phyloP scores from a whole-genome alignment of 768 basidiomycete genomes.

The Russula foetens region DNA sequence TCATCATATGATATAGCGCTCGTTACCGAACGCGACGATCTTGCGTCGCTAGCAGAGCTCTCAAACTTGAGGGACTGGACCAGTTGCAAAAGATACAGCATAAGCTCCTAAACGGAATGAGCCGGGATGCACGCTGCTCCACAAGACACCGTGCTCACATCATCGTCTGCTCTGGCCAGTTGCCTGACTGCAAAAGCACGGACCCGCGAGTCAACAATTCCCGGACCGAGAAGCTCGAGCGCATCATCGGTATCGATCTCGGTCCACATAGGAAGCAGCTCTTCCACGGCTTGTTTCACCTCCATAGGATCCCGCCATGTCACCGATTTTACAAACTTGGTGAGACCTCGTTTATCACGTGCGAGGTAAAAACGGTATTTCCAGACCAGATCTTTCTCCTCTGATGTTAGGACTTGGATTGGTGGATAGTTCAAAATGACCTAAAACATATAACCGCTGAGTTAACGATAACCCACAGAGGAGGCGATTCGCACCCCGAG shows the following conservation, averaged over 20 bases:
- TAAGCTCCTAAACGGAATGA: constrained; percentile 59
- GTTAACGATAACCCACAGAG: background rate
- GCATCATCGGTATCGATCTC: constrained; percentile 97
- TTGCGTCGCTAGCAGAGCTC: constrained; percentile 66
- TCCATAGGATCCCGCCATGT: constrained; percentile 96
- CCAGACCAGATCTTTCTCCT: constrained; percentile 97
- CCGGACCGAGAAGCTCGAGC: constrained; percentile 86
- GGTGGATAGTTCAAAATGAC: constrained; percentile 89
- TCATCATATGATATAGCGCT: constrained; percentile 83
- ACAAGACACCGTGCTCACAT: constrained; percentile 43
- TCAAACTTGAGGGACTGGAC: constrained; percentile 99
- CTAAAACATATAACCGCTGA: constrained; percentile 32
- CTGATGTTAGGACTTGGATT: constrained; percentile 73
- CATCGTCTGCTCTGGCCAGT: constrained; percentile 86
- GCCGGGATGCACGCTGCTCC: background rate
- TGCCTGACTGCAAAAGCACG: constrained; percentile 91
- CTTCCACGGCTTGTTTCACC: constrained; percentile 96
- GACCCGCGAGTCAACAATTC: constrained; percentile 84
- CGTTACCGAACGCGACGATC: constrained; percentile 62
- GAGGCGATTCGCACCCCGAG: constrained; percentile 58
- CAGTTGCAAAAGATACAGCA: constrained; percentile 88
- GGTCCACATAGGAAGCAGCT: constrained; percentile 91
- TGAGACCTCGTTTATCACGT: constrained; percentile 86
- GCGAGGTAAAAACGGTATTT: constrained; percentile 98
- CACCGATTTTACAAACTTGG: constrained; percentile 96